Evolutionary conservation across 2,329 filamentous ascomycete species (phyloP).

Genomic region (Colletotrichum musicola): DNA sequence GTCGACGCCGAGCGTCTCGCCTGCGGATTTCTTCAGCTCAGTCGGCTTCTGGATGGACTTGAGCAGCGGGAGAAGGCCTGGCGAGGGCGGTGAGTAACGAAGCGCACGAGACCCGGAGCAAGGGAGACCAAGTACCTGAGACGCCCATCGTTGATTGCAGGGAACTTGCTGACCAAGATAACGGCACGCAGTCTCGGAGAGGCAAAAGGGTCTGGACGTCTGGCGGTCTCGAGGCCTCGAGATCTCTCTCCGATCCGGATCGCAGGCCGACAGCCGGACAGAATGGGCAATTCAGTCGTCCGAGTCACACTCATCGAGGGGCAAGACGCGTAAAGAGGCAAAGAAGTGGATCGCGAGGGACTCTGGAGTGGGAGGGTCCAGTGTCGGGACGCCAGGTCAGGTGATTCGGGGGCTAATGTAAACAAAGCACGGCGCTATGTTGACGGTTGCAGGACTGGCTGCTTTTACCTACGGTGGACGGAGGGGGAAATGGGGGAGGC

Average conservation of each 20-base stretch:
- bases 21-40: constrained; percentile 86
- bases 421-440: constrained; percentile 32
- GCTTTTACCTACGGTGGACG: background rate
- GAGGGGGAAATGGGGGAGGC: background rate
- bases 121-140: constrained; percentile 39
- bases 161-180: background rate
- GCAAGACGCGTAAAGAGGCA: constrained; percentile 27
- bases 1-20: constrained; percentile 93
- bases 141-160: constrained; percentile 40
- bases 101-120: constrained; percentile 6
- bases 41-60: constrained; percentile 96
- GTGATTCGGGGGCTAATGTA: constrained; percentile 36
- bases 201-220: background rate
- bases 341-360: constrained; percentile 12
- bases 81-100: constrained; percentile 22
- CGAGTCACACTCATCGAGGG: constrained; percentile 34
- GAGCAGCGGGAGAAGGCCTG: constrained; percentile 88
- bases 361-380: background rate
- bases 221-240: background rate
- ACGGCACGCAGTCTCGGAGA: too few relatives aligned
- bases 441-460: background rate
- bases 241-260: constrained; percentile 20
- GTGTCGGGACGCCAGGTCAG: constrained; percentile 33
- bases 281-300: constrained; percentile 12
- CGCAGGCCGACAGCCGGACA: constrained; percentile 24